Conservation (phyloP, 805 yeast species). For the Nakazawaea populi region DNA sequence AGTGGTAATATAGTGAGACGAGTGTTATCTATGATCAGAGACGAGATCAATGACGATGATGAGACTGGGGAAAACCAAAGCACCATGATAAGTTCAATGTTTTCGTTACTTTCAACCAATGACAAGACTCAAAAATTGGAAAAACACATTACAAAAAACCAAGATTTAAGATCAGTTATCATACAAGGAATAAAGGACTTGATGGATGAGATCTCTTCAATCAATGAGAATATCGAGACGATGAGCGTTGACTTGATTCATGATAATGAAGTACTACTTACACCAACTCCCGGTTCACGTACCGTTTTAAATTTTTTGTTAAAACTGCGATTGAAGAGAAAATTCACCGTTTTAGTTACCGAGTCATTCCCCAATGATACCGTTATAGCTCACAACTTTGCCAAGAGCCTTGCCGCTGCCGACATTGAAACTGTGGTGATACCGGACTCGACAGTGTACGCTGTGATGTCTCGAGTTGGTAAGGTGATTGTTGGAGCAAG, state of each 20-base stretch:
- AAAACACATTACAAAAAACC: slow-evolving; percentile 26
- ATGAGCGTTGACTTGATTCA: slow-evolving; percentile 93
- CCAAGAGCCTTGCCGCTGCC: slow-evolving; percentile 71
- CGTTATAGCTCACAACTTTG: slow-evolving; percentile 71
- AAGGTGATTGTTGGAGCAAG: slow-evolving; percentile 91
- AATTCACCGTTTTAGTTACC: slow-evolving; percentile 85
- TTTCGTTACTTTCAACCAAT: slow-evolving; percentile 64
- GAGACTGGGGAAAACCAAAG: slow-evolving; percentile 18
- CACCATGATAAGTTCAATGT: slow-evolving; percentile 73
- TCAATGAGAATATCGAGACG: slow-evolving; percentile 85
- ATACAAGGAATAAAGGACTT: slow-evolving; percentile 91
- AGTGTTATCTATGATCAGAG: slow-evolving; percentile 80
- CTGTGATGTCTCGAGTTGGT: slow-evolving; percentile 96
- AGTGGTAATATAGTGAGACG: slow-evolving; percentile 90
- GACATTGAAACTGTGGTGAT: slow-evolving; percentile 86
- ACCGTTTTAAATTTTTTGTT: slow-evolving; percentile 84
- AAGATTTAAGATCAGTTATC: slow-evolving; percentile 76
- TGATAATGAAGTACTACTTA: slow-evolving; percentile 76
- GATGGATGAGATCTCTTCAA: slow-evolving; percentile 84
- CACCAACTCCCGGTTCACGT: slow-evolving; percentile 92
- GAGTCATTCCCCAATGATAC: slow-evolving; percentile 90
- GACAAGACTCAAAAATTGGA: slow-evolving; percentile 20
- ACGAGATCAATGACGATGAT: slow-evolving; percentile 61
- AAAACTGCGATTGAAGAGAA: slow-evolving; percentile 84
- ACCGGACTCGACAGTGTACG: slow-evolving; percentile 89